phyloP scores from a whole-genome alignment of 2,329 filamentous ascomycete genomes.

The Cladophialophora bantiana region DNA sequence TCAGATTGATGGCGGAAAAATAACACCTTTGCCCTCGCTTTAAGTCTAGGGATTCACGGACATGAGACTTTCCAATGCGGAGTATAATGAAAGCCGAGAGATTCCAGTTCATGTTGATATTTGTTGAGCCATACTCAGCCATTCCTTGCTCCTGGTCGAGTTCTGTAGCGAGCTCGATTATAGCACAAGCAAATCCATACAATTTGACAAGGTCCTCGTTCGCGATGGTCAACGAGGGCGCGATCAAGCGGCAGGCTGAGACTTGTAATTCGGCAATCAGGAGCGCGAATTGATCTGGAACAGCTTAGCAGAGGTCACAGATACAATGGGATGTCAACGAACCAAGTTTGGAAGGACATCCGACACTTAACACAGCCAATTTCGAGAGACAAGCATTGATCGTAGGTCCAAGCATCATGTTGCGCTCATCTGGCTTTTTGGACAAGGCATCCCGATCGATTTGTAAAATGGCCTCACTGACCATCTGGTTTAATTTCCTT shows the following conservation, averaged over 20 bases:
- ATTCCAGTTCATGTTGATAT: constrained; percentile 15
- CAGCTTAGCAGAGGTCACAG: background rate
- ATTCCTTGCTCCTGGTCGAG: constrained; percentile 22
- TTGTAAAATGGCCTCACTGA: constrained; percentile 24
- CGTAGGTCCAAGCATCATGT: constrained; percentile 19
- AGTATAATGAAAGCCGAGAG: constrained; percentile 29
- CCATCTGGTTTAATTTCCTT: constrained; percentile 22
- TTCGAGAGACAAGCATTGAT: constrained; percentile 18
- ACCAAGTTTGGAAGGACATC: constrained; percentile 22
- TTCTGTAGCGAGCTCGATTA: constrained; percentile 20
- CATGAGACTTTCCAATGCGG: constrained; percentile 20
- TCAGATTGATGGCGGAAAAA: constrained; percentile 29
- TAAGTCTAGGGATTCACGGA: constrained; percentile 20
- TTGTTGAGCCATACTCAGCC: constrained; percentile 15
- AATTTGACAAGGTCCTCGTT: constrained; percentile 9
- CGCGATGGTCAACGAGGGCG: constrained; percentile 9
- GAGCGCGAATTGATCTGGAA: constrained; percentile 18
- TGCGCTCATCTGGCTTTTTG: constrained; percentile 24
- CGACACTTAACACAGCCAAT: constrained; percentile 10
- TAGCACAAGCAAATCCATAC: constrained; percentile 14
- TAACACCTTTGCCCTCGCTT: constrained; percentile 25
- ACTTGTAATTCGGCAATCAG: constrained; percentile 18
- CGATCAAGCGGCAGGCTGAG: constrained; percentile 25
- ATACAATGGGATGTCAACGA: background rate
- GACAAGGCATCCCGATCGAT: constrained; percentile 30